A percentile compares a stretch with the other conserved stretches of the same genome.
phyloP scores from a whole-genome alignment of 768 basidiomycete genomes.

The Agaricus subrufescens region DNA sequence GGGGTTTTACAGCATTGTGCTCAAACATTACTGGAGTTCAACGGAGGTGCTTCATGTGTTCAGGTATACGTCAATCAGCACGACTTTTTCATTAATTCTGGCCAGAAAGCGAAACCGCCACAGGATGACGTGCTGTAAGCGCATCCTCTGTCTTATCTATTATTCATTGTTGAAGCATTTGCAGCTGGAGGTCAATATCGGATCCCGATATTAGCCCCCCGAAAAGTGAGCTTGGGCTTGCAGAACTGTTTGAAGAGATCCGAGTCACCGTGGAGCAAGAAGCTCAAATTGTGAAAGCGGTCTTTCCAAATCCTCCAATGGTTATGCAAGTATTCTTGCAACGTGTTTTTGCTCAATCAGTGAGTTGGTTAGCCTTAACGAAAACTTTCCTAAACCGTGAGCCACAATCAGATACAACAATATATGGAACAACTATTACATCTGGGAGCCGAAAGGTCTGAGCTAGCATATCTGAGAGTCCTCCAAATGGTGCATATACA shows the following conservation, averaged over 20 bases:
- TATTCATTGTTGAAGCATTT: not conserved
- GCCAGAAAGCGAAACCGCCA: constrained; percentile 55
- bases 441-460: constrained; percentile 69
- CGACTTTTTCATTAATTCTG: constrained; percentile 97
- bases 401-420: constrained; percentile 77
- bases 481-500: constrained; percentile 84
- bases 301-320: constrained; percentile 92
- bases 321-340: constrained; percentile 99
- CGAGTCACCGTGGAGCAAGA: constrained; percentile 90
- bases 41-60: constrained; percentile 93
- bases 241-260: constrained; percentile 82
- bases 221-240: constrained; percentile 72
- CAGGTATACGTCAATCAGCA: constrained; percentile 99
- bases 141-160: constrained; percentile 2
- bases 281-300: constrained; percentile 96
- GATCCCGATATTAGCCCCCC: constrained; percentile 79
- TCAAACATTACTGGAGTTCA: constrained; percentile 94
- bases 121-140: constrained; percentile 53
- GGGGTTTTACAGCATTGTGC: constrained; percentile 80
- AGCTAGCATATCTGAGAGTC: constrained; percentile 86
- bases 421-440: constrained; percentile 89
- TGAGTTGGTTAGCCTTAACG: constrained; percentile 30
- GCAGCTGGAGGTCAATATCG: constrained; percentile 77
- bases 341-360: constrained; percentile 95
- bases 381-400: not conserved